Base-by-base conservation (phyloP, 768 basidiomycete species). In the Lactarius psammicola region DNA sequence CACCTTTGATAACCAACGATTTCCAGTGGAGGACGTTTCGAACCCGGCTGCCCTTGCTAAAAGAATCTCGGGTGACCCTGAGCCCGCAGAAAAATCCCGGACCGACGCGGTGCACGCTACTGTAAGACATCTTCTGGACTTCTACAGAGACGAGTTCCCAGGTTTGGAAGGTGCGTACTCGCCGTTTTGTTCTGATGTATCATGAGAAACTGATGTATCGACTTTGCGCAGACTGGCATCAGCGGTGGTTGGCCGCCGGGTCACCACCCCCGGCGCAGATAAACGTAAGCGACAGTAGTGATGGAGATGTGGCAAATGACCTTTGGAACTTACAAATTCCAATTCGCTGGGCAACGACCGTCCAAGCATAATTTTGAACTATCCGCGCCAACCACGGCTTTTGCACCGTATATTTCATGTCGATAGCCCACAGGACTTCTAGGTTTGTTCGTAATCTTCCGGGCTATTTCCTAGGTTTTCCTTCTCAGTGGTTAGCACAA, bases 251-350 rank as follows among this genome's bases (percentile, higher is more conserved):
- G 51, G 58, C 28, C 3, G 63, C 63, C 18, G 63, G 63, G 33
- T 64, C 63, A 1, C 63, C 63, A 9, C 63, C 55, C 4, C 63
- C 63, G 17, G 56, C 34, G 20, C 62, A 58, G 62, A 53, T 30
- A 17, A 34, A 18, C 6, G 17, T 36, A 30, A 23, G 20, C 13
- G 23, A 15, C 30, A 7, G 23, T 34, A 33, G 15, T 1, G 31
- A 30, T 20, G 40, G 36, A 3, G 63, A 55, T 2, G 59, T 65
- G 18, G 64, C 59, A 26, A 60, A 34, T 15, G 59, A 56, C 42
- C 40, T 65, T 10, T 65, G 64, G 64, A 65, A 60, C 26, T 28
- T 65, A 13, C 53, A 60, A 36, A 65, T 65, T 6, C 64, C 64
- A 13, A 60, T 65, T 38, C 64, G 59, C 26, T 55, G 11, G 28